Base-by-base conservation (phyloP, 257 asterid genomes). In the Jaltomata sinuosa region DNA sequence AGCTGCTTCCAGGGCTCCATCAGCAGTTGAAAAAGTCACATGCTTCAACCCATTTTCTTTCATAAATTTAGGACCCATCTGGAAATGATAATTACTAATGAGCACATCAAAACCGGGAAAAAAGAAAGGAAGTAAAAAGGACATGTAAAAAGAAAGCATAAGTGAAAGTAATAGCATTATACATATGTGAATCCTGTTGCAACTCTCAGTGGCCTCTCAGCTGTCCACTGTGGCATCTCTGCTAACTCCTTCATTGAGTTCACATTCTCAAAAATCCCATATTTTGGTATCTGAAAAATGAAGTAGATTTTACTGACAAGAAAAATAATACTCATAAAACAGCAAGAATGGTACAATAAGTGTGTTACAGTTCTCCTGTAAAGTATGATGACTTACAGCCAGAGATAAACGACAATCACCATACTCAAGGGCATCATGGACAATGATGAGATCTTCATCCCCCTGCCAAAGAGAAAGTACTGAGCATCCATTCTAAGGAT, bases 1-100 rank as follows among this genome's bases (percentile, higher is more conserved):
- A 88, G 99, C 99, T 83, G 99, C 98, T 89, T 96, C 99, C 79
- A 94, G 90, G 87, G 99, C 99, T 84, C 99, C 99, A 86, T 96
- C 98, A 82, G 99, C 99, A 84, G 97, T 92, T 90, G 99, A 96
- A 89, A 96, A 96, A 1, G 89, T 86, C 74, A 92, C 98, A 80
- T 94, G 87, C 81, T 87, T 91, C 86, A 96, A 81, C 72, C 99
- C 98, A 82, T 91, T 92, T 21, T 94, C 98, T 82, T 89, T 89
- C 98, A 97, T 89, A 87, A 97, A 97, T 86, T 93, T 97, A 61
- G 97, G 96, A 86, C 91, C 99, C 93, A 94, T 83, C 99, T 97
- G 97, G 85, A 88, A 85, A 61, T 72, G 42, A 49, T n/a, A 53
- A 80, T n/a, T 36, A 49, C 40, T 22, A 76, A 76, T 76, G 81